These are phyloP conservation scores for Geosmithia flava DNA, from an alignment of 2,329 filamentous ascomycete species.

Conservation along the genomic window DNA sequence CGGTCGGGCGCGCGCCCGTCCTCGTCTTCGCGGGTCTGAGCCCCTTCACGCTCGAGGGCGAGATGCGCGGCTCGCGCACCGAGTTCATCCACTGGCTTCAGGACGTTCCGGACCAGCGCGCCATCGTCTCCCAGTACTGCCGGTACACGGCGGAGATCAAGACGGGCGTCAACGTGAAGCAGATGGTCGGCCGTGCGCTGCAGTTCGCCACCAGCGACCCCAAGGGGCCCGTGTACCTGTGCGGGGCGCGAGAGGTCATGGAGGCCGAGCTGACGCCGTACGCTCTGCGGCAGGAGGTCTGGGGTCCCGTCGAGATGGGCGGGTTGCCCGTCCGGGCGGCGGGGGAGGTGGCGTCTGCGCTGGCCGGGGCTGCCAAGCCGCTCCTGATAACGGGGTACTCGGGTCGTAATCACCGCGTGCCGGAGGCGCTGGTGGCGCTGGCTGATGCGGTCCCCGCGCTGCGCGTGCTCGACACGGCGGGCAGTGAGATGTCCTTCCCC, in stretches of 20 bases:
- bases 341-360: slow-evolving; percentile 43
- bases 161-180: slow-evolving; percentile 74
- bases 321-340: slow-evolving; percentile 41
- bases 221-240: slow-evolving; percentile 68
- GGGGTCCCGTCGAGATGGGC: slow-evolving; percentile 58
- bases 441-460: slow-evolving; percentile 57
- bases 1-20: slow-evolving; percentile 60
- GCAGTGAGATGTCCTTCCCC: slow-evolving; percentile 73
- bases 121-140: slow-evolving; percentile 76
- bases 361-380: slow-evolving; percentile 53
- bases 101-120: slow-evolving; percentile 70
- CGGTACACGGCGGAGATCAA: slow-evolving; percentile 75
- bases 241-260: slow-evolving; percentile 70
- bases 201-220: slow-evolving; percentile 72
- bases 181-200: slow-evolving; percentile 75
- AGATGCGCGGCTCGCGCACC: slow-evolving; percentile 63
- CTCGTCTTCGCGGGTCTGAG: slow-evolving; percentile 69
- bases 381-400: slow-evolving; percentile 60
- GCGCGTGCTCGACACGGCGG: slow-evolving; percentile 62
- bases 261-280: slow-evolving; percentile 55
- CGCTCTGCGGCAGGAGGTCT: slow-evolving; percentile 49
- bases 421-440: slow-evolving; percentile 50
- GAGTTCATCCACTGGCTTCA: slow-evolving; percentile 86
- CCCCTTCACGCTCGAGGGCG: slow-evolving; percentile 66
- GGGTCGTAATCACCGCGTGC: slow-evolving; percentile 54